These are phyloP conservation scores for Peronospora farinosa DNA, from an alignment of 352 stramenopile genomes.

Conservation along the genomic window DNA sequence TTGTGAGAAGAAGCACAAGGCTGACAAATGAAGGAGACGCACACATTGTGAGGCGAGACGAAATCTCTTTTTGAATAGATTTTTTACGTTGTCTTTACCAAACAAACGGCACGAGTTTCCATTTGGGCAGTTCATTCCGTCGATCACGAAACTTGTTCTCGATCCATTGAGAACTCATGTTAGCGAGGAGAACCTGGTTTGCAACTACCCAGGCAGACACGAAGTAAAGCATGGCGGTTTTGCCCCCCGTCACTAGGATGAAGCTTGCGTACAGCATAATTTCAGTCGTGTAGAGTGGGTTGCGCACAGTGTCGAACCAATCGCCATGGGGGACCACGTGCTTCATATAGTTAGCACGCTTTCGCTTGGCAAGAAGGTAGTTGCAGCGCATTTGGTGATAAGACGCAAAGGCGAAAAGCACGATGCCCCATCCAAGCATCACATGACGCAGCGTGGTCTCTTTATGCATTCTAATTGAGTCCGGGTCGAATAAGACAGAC, in stretches of 20 bases:
- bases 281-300: constrained; percentile 58
- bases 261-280: constrained; percentile 58
- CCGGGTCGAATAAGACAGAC: constrained; percentile 40
- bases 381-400: constrained; percentile 67
- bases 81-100: constrained; percentile 23
- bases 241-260: constrained; percentile 34
- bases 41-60: background rate
- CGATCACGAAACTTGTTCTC: constrained; percentile 49
- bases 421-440: constrained; percentile 20
- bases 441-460: constrained; percentile 14
- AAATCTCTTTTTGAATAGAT: constrained; percentile 9
- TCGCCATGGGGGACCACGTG: constrained; percentile 53
- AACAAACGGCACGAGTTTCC: constrained; percentile 32
- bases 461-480: constrained; percentile 17
- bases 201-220: constrained; percentile 48
- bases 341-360: constrained; percentile 38
- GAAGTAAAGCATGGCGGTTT: constrained; percentile 38
- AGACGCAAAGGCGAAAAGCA: constrained; percentile 40
- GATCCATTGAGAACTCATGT: constrained; percentile 52
- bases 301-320: constrained; percentile 62
- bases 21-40: constrained; percentile 4
- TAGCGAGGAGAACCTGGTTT: constrained; percentile 58
- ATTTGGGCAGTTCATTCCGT: constrained; percentile 28
- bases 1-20: constrained; percentile 25
- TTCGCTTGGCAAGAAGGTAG: constrained; percentile 46